phyloP scores from a whole-genome alignment of 1,284 basidiomycete genomes.

The Moesziomyces aphidis region DNA sequence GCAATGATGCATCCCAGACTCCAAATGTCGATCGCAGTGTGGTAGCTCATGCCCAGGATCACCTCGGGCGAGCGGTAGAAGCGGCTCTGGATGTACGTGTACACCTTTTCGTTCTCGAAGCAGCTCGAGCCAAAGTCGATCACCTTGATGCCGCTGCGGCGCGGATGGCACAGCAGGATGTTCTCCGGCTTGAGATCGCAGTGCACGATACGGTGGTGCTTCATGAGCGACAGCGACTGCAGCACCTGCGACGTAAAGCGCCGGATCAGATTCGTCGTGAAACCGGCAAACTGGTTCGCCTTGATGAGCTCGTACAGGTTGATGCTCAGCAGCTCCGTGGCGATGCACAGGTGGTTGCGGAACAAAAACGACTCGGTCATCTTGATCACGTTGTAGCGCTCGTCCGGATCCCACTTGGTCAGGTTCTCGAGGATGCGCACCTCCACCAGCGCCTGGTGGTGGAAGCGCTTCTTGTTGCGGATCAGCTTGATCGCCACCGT shows the following conservation, averaged over 20 bases:
- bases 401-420: conserved; percentile 96
- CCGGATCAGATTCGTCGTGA: conserved; percentile 92
- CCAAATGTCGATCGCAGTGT: conserved; percentile 90
- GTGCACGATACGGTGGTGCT: conserved; percentile 97
- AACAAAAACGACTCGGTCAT: conserved; percentile 99
- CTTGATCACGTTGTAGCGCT: conserved; percentile 95
- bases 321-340: conserved; percentile 96
- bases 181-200: conserved; percentile 99
- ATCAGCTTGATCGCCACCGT: conserved; percentile 99
- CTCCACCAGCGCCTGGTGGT: conserved; percentile 97
- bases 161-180: conserved; percentile 91
- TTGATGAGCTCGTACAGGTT: conserved; percentile 99
- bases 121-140: conserved; percentile 99
- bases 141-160: conserved; percentile 96
- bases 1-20: conserved; percentile 97
- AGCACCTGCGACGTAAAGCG: conserved; percentile 97
- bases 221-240: conserved; percentile 88
- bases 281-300: conserved; percentile 96
- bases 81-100: conserved; percentile 95
- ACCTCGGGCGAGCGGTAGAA: conserved; percentile 94
- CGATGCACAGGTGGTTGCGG: conserved; percentile 96
- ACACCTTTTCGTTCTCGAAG: conserved; percentile 98
- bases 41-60: conserved; percentile 67
- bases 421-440: conserved; percentile 98
- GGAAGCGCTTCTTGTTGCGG: conserved; percentile 98